Evolutionary conservation across 1,139 yeast species (phyloP).

Genomic region (Yamadazyma diddensiae): DNA sequence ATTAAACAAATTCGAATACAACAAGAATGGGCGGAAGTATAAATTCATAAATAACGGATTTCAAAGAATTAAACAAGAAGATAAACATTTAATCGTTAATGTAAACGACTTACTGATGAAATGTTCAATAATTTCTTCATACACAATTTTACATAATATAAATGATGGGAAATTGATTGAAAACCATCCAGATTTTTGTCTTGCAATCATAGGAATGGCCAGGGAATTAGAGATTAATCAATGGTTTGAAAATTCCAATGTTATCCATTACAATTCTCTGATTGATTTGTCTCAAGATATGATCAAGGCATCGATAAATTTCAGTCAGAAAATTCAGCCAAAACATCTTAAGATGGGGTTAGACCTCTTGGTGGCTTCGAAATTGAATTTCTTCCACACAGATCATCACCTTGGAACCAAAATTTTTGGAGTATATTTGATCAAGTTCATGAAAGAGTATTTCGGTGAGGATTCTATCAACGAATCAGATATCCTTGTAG

Average conservation of each 20-base stretch:
- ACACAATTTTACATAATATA: conserved; percentile 36
- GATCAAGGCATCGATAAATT: conserved; percentile 11
- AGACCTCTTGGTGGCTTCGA: conserved; percentile 44
- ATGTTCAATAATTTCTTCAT: conserved; percentile 42
- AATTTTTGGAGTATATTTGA: conserved; percentile 46
- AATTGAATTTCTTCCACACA: conserved; percentile 53
- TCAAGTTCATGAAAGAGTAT: conserved; percentile 34
- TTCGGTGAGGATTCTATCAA: conserved; percentile 42
- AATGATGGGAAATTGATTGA: conserved; percentile 34
- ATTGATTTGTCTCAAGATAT: conserved; percentile 10
- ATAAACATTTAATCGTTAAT: conserved; percentile 47
- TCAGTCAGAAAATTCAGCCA: conserved; percentile 18
- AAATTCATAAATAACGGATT: conserved; percentile 48
- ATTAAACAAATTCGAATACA: conserved; percentile 40
- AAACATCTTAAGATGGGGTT: conserved; percentile 43
- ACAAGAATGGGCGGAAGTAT: conserved; percentile 51
- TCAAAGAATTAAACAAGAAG: conserved; percentile 49
- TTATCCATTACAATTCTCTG: conserved; percentile 27
- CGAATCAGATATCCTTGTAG: conserved; percentile 44
- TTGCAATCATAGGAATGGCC: conserved; percentile 51
- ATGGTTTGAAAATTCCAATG: conserved; percentile 51
- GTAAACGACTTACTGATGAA: conserved; percentile 33
- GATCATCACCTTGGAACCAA: conserved; percentile 55
- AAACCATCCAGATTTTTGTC: conserved; percentile 41
- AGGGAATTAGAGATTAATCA: conserved; percentile 44